Percentiles rank a stretch among this genome's conserved stretches.
Conservation (phyloP, 2,329 filamentous ascomycete genomes). For the Sodiomyces alkalinus region DNA sequence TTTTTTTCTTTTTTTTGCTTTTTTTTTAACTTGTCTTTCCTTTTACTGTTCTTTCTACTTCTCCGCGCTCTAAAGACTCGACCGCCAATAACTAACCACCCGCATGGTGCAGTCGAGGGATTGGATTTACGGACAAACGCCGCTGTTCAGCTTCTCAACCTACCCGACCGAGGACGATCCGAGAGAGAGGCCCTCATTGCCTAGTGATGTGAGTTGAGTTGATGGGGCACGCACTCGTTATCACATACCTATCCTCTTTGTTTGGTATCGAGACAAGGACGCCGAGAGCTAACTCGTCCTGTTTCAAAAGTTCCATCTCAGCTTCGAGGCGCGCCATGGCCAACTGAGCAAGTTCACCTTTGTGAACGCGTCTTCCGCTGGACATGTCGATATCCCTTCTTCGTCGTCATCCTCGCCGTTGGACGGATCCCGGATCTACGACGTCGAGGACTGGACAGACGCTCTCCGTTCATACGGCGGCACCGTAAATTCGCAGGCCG, state of each 20-base stretch:
- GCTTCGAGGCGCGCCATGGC: constrained; percentile 22
- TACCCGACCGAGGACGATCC: constrained; percentile 43
- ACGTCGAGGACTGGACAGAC: constrained; percentile 6
- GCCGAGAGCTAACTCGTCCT: not conserved
- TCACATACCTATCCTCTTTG: not conserved
- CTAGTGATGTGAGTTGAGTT: constrained; percentile 27
- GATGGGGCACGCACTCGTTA: no score
- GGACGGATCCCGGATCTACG: constrained; percentile 5
- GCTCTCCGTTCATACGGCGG: constrained; percentile 3
- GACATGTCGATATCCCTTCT: no score
- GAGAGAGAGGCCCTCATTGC: constrained; percentile 34
- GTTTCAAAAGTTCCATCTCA: constrained; percentile 11
- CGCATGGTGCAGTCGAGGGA: constrained; percentile 32
- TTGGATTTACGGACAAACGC: constrained; percentile 80
- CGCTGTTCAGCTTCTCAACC: constrained; percentile 60
- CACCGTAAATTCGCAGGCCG: constrained; percentile 1
- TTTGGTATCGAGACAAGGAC: no score
- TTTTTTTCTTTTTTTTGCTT: no score
- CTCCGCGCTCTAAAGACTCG: no score
- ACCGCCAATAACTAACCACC: not conserved
- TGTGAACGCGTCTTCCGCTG: constrained; percentile 1
- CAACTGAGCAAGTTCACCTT: constrained; percentile 17
- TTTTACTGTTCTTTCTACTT: no score
- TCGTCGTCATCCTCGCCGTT: constrained; percentile 2
- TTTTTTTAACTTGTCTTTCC: no score